Evolutionary conservation across 495 filamentous ascomycete species (phyloP).

Genomic region (Umbilicaria muhlenbergii): DNA sequence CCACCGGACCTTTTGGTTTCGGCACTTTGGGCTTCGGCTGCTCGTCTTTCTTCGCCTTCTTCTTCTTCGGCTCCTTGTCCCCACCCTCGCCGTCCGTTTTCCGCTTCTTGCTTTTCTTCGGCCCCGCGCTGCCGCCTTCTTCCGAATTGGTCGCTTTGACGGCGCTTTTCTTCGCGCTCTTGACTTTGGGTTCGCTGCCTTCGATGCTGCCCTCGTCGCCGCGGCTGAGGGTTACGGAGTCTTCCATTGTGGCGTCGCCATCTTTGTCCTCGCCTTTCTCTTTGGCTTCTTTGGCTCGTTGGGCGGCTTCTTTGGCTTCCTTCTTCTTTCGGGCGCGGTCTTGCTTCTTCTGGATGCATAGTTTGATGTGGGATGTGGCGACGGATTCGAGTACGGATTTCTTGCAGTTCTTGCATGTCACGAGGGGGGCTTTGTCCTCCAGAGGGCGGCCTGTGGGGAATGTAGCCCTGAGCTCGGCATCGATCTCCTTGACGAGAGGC

Average conservation of each 20-base stretch:
- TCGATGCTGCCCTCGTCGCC: conserved; percentile 20
- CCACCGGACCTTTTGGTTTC: conserved; percentile 89
- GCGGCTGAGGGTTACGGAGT: conserved; percentile 23
- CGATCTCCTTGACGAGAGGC: conserved; percentile 55
- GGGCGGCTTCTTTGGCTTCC: conserved; percentile 58
- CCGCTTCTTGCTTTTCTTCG: conserved; percentile 77
- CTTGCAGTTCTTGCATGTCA: conserved; percentile 75
- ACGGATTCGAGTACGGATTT: conserved; percentile 45
- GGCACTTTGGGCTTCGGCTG: conserved; percentile 69
- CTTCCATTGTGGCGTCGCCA: conserved; percentile 34
- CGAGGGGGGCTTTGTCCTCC: conserved; percentile 47
- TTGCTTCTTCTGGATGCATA: conserved; percentile 58
- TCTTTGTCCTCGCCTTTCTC: conserved; percentile 43
- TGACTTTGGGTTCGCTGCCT: conserved; percentile 18
- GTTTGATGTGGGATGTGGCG: conserved; percentile 47
- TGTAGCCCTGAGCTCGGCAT: conserved; percentile 48
- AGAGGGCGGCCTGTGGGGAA: conserved; percentile 63
- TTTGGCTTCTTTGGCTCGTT: conserved; percentile 45
- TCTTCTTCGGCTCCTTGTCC: conserved; percentile 53
- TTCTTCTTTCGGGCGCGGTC: conserved; percentile 66
- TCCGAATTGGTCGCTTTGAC: conserved; percentile 16
- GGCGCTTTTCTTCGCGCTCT: conserved; percentile 49
- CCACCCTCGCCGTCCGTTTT: conserved; percentile 68
- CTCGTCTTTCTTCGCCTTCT: conserved; percentile 92
- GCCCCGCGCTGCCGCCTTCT: conserved; percentile 45